Conservation (phyloP, 73 alveolate genomes). For the Paramecium sexaurelia region DNA sequence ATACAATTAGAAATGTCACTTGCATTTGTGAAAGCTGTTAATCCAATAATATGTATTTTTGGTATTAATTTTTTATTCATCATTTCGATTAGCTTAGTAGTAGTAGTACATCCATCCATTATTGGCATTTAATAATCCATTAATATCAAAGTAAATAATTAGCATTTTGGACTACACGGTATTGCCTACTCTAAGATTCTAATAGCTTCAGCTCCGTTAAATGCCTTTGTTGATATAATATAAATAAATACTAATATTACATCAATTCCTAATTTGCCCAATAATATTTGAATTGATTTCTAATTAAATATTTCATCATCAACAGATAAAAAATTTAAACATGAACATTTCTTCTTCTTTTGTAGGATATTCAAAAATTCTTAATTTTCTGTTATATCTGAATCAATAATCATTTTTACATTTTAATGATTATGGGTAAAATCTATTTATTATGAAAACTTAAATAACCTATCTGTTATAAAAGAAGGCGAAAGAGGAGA, state of each 20-base stretch:
- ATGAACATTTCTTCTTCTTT: conserved; percentile 5
- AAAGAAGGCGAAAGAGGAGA: conserved; percentile 20
- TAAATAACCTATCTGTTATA: neutral
- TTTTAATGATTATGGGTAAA: neutral
- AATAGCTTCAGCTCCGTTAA: conserved; percentile 24
- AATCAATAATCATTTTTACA: neutral
- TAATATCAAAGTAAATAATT: neutral
- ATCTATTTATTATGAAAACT: neutral
- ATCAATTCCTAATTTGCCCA: neutral
- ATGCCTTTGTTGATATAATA: neutral
- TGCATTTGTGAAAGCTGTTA: conserved; percentile 46
- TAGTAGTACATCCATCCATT: conserved; percentile 38
- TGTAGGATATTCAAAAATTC: neutral
- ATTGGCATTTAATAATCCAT: conserved; percentile 52
- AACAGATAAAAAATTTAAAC: neutral
- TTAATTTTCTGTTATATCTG: neutral
- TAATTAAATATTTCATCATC: conserved; percentile 24
- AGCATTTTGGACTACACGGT: neutral
- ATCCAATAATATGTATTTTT: neutral
- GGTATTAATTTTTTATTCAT: neutral
- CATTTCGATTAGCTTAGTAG: neutral
- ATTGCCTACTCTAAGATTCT: neutral
- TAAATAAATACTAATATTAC: neutral
- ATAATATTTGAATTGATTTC: neutral
- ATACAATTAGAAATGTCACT: neutral